Evolutionary conservation across 2,329 filamentous ascomycete species (phyloP), one percentile per base, ranked within the genome.

Genomic region (Sphaerulina vaccinii): DNA sequence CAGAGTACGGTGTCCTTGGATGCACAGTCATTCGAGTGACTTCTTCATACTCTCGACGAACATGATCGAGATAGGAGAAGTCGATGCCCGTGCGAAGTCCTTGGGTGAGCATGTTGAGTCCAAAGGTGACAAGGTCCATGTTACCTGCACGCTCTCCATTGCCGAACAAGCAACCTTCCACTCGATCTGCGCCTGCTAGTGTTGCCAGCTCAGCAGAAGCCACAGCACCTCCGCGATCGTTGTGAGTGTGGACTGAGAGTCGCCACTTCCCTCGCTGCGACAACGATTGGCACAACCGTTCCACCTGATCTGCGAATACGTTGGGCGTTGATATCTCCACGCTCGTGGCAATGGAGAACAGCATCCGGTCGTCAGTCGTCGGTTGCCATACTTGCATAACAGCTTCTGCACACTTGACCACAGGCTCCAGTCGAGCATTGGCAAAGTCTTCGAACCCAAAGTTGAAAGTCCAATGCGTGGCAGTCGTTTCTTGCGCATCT

Each of bases 91-190:
- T 89, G 65, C 86, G 79, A 42, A 96, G 82, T 48, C 92, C 92
- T 70, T 97, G 91, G 0, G 91, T 96, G 72, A 97, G 97, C 13
- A 97, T 83, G 70, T 97, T 97, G 52, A 97, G 78, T 23, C 84
- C 93, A 50, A 97, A 79, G 23, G 91, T 97, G 43, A 97, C 90
- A 47, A 97, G 79, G 67, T 97, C 91, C 16, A 96, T 90, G 65
- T 97, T 97, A 57, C 92, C 93, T 0, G 92, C 97, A 58, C 93
- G 79, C 78, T 99, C 92, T 53, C 93, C 92, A 63, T 97, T 96
- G 45, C 91, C 90, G 67, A 96, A 95, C 32, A 96, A 78, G 59
- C 90, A 96, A 38, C 92, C 92, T 72, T 97, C 91, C 10, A 97
- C 92, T 67, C 93, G 79, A 72, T 96, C 88, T 29, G 90, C 93